Evolutionary conservation across 2,329 filamentous ascomycete genomes (phyloP).

Genomic region (Ascochyta clinopodiicola): DNA sequence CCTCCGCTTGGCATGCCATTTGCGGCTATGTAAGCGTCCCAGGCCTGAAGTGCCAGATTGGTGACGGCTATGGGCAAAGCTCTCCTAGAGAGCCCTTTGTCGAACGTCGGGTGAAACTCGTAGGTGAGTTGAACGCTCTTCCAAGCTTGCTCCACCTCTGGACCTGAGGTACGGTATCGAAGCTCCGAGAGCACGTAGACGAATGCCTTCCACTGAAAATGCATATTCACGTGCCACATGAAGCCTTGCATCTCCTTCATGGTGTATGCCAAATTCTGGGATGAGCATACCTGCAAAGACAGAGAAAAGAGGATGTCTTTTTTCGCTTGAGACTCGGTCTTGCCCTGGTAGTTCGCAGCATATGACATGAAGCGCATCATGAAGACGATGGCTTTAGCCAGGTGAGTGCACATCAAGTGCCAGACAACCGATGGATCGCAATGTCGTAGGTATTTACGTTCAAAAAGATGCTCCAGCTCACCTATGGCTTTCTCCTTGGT

Average conservation of each 20-base stretch:
- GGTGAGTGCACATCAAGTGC: conserved; percentile 54
- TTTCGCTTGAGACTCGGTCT: conserved; percentile 42
- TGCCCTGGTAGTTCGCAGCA: conserved; percentile 50
- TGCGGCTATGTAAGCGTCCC: conserved; percentile 42
- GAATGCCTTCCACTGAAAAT: conserved; percentile 61
- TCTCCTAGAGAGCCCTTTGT: conserved; percentile 42
- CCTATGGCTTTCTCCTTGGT: conserved; percentile 45
- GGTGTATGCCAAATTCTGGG: conserved; percentile 50
- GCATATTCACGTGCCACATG: conserved; percentile 55
- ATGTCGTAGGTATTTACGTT: conserved; percentile 50
- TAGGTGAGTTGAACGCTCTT: conserved; percentile 53
- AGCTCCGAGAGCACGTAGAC: conserved; percentile 55
- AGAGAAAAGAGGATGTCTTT: conserved; percentile 51
- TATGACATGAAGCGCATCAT: conserved; percentile 54
- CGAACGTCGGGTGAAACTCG: conserved; percentile 51
- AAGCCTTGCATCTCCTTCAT: conserved; percentile 51
- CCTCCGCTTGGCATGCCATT: conserved; percentile 12
- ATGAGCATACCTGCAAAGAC: conserved; percentile 51
- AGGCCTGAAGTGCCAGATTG: conserved; percentile 54
- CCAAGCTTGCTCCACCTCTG: conserved; percentile 52
- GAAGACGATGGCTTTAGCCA: conserved; percentile 53
- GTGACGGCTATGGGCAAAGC: conserved; percentile 54
- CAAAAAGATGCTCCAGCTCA: conserved; percentile 51
- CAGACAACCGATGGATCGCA: conserved; percentile 47
- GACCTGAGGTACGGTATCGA: conserved; percentile 31